Evolutionary conservation across 2,329 filamentous ascomycete genomes (phyloP), one percentile per base, ranked within the genome.

Genomic region (Aspergillus pseudoviridinutans): DNA sequence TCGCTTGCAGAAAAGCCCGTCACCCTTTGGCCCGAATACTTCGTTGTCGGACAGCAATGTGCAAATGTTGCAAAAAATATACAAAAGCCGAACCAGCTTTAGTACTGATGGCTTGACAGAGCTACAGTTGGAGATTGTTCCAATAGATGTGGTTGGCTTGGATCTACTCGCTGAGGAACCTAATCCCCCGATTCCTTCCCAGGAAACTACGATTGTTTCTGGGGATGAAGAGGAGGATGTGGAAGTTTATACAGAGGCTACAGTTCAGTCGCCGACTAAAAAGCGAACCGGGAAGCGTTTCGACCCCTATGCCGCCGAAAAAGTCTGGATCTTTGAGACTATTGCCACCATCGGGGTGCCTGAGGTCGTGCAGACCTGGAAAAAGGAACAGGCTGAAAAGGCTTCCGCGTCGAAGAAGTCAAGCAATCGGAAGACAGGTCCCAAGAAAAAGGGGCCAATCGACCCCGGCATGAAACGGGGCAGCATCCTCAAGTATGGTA

Each of bases 31-130:
- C 4, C 49, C 57, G n/a, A 61, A 61, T 5, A 54, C 58, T 38
- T 77, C 61, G 57, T 73, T 65, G 17, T 73, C 69, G 59, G 80
- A 64, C 71, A 78, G 55, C 75, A 79, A 49, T 81, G 86, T 70
- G 67, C 78, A 56, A 5, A 73, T 90, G 14, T 80, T 96, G 24
- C 83, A 82, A 55, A 82, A 81, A 1, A 86, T 97, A 8, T 86
- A 87, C 54, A 86, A 82, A 4, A 84, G 82, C 51, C 82, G 93
- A 57, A 79, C 79, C 5, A 92, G 95, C 72, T 82, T 85, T 47
- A 87, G 84, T 53, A 92, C 88, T 0, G 93, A 95, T 68, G 85
- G 82, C 1, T 85, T 86, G 4, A 81, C 86, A 1, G 93, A 97
- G 70, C 72, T 97, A 9, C 87, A 93, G 6, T 75, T 97, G 24